Evolutionary conservation across 169 alveolate genomes (phyloP).

Genomic region (Plasmodium knowlesi): DNA sequence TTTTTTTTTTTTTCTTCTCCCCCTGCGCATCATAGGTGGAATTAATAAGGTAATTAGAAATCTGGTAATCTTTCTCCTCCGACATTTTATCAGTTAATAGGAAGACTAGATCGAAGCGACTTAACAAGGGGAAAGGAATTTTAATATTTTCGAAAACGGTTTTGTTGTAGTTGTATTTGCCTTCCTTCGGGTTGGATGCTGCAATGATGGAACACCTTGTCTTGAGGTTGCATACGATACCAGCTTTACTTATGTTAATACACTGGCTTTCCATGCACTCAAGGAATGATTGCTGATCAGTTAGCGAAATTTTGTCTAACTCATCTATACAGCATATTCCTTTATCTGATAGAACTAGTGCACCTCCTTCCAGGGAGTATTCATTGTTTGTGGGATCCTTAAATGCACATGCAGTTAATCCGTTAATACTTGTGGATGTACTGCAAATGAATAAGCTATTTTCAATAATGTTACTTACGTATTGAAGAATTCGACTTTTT

Average conservation of each 20-base stretch:
- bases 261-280: conserved; percentile 96
- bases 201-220: conserved; percentile 80
- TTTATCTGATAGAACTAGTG: conserved; percentile 92
- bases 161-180: conserved; percentile 76
- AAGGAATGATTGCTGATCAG: conserved; percentile 88
- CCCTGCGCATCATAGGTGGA: neutral
- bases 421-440: conserved; percentile 89
- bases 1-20: neutral
- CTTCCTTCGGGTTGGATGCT: conserved; percentile 83
- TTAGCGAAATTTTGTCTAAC: conserved; percentile 84
- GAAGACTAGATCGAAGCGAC: conserved; percentile 87
- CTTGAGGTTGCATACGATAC: conserved; percentile 83
- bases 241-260: conserved; percentile 87
- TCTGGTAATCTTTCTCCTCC: conserved; percentile 43
- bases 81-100: conserved; percentile 59
- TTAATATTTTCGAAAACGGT: conserved; percentile 78
- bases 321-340: conserved; percentile 97
- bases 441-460: conserved; percentile 83
- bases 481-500: conserved; percentile 77
- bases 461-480: conserved; percentile 75
- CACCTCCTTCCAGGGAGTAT: conserved; percentile 94
- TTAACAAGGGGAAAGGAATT: conserved; percentile 84
- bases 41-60: conserved; percentile 40
- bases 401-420: conserved; percentile 90
- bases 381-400: conserved; percentile 88